Conservation (phyloP, 208 protist species). For the Trypanosoma grayi region DNA sequence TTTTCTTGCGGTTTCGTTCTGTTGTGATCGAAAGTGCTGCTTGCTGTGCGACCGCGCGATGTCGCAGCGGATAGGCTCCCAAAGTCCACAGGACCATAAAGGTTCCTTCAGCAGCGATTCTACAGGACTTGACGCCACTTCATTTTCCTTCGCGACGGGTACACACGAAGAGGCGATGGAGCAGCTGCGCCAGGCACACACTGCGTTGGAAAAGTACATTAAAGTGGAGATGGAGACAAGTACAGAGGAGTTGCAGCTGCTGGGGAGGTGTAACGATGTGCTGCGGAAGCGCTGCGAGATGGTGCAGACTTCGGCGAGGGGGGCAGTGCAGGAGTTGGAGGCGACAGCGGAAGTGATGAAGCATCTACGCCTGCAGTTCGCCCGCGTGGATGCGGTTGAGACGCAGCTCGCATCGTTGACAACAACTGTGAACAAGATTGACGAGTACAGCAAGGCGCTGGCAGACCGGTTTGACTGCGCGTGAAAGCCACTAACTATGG, state of each 20-base stretch:
- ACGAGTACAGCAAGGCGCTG: conserved; percentile 14
- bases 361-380: not conserved
- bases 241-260: conserved; percentile 6
- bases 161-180: not conserved
- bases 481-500: not conserved
- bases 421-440: conserved; percentile 6
- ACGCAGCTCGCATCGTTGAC: not conserved
- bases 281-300: conserved; percentile 3
- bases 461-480: conserved; percentile 4
- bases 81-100: not conserved
- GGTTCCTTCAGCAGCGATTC: not conserved
- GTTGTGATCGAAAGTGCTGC: no score
- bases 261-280: conserved; percentile 1
- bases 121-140: not conserved
- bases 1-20: no score
- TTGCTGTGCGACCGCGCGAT: no score
- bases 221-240: not conserved
- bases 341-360: conserved; percentile 9
- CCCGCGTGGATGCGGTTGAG: conserved; percentile 8
- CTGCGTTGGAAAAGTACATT: conserved; percentile 6
- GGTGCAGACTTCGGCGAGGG: not conserved
- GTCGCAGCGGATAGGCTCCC: not conserved
- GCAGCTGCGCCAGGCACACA: not conserved
- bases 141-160: not conserved
- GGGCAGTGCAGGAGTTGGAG: conserved; percentile 2